Evolutionary conservation across 2,329 filamentous ascomycete species (phyloP).

Genomic region (Phyllosticta paracitricarpa): DNA sequence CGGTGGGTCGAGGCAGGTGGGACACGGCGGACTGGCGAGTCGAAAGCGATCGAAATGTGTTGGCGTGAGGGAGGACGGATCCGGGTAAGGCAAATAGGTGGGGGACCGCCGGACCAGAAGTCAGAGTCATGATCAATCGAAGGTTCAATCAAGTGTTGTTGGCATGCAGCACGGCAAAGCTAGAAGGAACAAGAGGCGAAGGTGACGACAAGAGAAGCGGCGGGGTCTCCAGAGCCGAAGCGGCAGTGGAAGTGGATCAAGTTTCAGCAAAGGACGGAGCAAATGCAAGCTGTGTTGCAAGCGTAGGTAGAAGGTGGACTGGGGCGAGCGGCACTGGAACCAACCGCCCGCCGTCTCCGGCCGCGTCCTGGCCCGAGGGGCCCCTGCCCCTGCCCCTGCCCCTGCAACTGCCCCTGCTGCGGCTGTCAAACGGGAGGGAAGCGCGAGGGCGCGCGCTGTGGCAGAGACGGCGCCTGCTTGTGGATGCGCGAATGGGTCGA

Average conservation of each 20-base stretch:
- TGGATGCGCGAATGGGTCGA: too few species aligned
- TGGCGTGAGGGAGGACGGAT: neutral
- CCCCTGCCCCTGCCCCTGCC: neutral
- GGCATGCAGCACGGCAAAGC: neutral
- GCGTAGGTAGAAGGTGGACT: neutral
- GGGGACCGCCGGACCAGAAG: neutral
- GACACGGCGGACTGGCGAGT: neutral
- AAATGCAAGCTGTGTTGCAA: neutral
- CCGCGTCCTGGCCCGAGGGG: neutral
- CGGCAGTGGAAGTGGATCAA: neutral
- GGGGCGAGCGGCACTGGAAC: neutral
- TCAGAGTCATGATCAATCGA: neutral
- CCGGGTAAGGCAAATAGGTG: neutral
- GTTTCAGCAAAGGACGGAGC: neutral
- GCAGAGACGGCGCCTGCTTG: neutral
- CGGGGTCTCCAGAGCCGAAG: neutral
- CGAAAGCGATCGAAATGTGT: neutral
- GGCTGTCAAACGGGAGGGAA: neutral
- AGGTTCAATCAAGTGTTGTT: neutral
- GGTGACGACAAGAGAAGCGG: neutral
- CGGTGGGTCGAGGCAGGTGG: conserved; percentile 3
- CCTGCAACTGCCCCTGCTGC: neutral
- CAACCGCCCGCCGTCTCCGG: neutral
- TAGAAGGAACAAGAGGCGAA: neutral
- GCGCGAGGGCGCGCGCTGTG: neutral